Conservation (phyloP, 1,139 yeast species). For the Lizanozyma gosingica region DNA sequence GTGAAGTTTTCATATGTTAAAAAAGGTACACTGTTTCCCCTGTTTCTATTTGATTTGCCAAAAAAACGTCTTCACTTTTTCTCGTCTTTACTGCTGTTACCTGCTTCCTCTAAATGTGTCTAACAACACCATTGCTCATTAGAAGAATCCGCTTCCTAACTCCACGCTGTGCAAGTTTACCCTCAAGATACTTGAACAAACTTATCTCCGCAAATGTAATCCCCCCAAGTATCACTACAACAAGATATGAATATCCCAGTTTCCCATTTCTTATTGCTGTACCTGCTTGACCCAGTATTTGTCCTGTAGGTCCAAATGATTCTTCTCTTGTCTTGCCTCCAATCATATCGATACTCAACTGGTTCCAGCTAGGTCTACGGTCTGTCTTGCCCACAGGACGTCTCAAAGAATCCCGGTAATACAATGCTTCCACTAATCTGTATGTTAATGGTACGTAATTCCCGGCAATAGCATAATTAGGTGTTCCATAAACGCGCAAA, state of each 20-base stretch:
- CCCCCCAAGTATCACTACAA: background rate
- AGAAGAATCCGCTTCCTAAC: background rate
- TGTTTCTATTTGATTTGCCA: no score
- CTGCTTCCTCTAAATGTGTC: background rate
- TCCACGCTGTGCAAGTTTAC: background rate
- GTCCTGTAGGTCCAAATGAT: no score
- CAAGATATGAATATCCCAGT: background rate
- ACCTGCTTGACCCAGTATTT: no score
- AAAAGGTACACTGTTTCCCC: no score
- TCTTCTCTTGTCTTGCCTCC: conserved; percentile 18
- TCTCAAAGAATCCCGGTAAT: conserved; percentile 29
- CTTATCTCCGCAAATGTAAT: background rate
- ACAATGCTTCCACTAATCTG: conserved; percentile 32
- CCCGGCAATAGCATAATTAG: background rate
- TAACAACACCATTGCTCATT: background rate
- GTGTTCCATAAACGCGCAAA: background rate
- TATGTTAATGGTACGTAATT: conserved; percentile 23
- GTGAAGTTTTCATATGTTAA: no score
- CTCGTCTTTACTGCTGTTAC: no score
- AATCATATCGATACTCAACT: conserved; percentile 30
- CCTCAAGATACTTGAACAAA: background rate
- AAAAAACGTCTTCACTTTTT: no score
- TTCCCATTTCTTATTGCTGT: background rate
- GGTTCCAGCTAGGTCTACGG: conserved; percentile 38
- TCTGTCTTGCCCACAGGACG: conserved; percentile 29